phyloP scores from a whole-genome alignment of 2,329 filamentous ascomycete genomes.

The Aspergillus sp. region DNA sequence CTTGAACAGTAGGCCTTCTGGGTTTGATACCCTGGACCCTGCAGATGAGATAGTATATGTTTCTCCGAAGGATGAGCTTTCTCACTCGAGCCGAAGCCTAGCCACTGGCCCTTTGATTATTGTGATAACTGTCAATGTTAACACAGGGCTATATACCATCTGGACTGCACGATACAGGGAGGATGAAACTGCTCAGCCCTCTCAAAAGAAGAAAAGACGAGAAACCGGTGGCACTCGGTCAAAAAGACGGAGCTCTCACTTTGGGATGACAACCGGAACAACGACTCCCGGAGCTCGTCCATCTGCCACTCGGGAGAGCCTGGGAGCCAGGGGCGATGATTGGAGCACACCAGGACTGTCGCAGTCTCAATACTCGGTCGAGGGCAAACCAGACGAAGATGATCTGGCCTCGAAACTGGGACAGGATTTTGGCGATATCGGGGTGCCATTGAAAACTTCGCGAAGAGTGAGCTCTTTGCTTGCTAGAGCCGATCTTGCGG shows the following conservation, averaged over 20 bases:
- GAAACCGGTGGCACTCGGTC: constrained; percentile 64
- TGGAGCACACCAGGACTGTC: constrained; percentile 44
- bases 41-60: constrained; percentile 83
- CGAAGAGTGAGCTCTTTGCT: constrained; percentile 89
- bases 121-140: constrained; percentile 76
- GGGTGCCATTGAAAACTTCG: constrained; percentile 59
- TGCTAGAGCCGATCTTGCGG: constrained; percentile 80
- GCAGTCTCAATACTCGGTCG: constrained; percentile 43
- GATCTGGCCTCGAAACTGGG: constrained; percentile 69
- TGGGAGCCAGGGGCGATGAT: constrained; percentile 56
- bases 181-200: constrained; percentile 55
- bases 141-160: constrained; percentile 74
- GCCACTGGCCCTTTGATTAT: constrained; percentile 62
- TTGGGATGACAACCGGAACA: constrained; percentile 65
- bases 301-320: constrained; percentile 71
- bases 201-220: constrained; percentile 44
- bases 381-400: constrained; percentile 57
- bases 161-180: constrained; percentile 81
- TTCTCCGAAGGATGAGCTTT: constrained; percentile 61
- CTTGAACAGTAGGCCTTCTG: constrained; percentile 25
- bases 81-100: constrained; percentile 22
- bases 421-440: constrained; percentile 59
- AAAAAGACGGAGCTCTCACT: constrained; percentile 66
- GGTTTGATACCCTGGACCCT: constrained; percentile 64
- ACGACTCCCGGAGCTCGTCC: constrained; percentile 70